Conservation (phyloP, 345 rosid species). For the Salix arbutifolia region DNA sequence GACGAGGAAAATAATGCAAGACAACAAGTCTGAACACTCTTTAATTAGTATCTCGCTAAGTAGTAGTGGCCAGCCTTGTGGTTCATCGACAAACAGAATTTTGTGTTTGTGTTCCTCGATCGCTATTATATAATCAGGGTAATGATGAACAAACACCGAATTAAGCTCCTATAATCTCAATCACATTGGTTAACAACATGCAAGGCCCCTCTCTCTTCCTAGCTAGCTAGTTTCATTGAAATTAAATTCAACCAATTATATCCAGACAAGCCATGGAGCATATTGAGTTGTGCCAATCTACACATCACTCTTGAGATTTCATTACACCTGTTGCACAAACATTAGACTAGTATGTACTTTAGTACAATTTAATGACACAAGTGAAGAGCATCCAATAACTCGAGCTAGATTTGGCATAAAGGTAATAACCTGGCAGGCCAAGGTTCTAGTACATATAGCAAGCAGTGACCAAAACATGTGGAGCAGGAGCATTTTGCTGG, state of each 20-base stretch:
- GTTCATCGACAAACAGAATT: neutral
- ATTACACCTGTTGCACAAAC: slow-evolving; percentile 2
- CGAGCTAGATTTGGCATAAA: slow-evolving; percentile 25
- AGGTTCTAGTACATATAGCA: slow-evolving; percentile 20
- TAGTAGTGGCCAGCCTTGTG: neutral
- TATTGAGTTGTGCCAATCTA: slow-evolving; percentile 5
- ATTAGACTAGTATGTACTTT: slow-evolving; percentile 6
- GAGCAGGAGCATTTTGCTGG: slow-evolving; percentile 13
- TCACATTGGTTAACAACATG: no score
- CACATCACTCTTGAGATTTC: neutral
- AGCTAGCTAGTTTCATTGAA: neutral
- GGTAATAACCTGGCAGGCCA: slow-evolving; percentile 19
- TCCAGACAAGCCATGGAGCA: neutral
- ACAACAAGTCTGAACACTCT: no score
- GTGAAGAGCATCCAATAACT: slow-evolving; percentile 14
- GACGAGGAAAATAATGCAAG: no score
- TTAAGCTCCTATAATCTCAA: no score
- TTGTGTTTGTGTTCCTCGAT: neutral
- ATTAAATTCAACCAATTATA: neutral
- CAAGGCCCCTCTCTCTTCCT: neutral
- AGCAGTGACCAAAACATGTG: slow-evolving; percentile 25
- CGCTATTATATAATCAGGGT: no score
- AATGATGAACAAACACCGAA: no score
- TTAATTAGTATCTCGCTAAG: neutral
- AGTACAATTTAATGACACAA: slow-evolving; percentile 14